Conservation (phyloP, 2,329 filamentous ascomycete genomes). For the Phaeosphaeria sp. region DNA sequence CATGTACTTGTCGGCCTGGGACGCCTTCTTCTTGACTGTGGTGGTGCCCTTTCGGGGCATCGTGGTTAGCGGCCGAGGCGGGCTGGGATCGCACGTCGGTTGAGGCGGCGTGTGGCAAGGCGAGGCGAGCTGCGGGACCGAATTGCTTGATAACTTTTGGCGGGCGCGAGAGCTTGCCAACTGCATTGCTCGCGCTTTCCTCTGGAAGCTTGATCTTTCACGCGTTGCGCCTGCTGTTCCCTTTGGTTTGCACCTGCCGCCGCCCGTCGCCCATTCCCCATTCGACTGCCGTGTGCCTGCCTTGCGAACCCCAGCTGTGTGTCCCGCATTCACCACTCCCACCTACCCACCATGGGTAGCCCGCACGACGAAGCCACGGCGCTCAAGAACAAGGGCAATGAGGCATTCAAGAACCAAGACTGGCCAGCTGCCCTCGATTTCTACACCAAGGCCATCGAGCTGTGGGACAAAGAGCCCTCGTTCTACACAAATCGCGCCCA, state of each 20-base stretch:
- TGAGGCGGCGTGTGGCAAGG: constrained; percentile 26
- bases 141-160: constrained; percentile 27
- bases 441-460: constrained; percentile 86
- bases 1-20: constrained; percentile 17
- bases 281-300: constrained; percentile 8
- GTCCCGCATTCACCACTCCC: constrained; percentile 13
- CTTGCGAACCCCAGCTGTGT: neutral
- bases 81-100: constrained; percentile 27
- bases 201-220: neutral
- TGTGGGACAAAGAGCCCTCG: constrained; percentile 82
- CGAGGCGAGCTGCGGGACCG: constrained; percentile 29
- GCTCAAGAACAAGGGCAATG: constrained; percentile 93
- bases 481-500: constrained; percentile 96
- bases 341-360: constrained; percentile 41
- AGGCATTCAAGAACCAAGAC: constrained; percentile 86
- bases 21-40: constrained; percentile 21
- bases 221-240: constrained; percentile 17
- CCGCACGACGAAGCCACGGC: constrained; percentile 73
- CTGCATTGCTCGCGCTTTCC: too few relatives aligned
- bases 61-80: constrained; percentile 10
- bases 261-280: constrained; percentile 15
- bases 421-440: constrained; percentile 81
- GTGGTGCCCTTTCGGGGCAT: constrained; percentile 34
- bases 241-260: constrained; percentile 1
- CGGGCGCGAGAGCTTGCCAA: constrained; percentile 6